Evolutionary conservation across 257 asterid species (phyloP), one percentile per base, ranked within the genome.

Genomic region (Penstemon eatonii): DNA sequence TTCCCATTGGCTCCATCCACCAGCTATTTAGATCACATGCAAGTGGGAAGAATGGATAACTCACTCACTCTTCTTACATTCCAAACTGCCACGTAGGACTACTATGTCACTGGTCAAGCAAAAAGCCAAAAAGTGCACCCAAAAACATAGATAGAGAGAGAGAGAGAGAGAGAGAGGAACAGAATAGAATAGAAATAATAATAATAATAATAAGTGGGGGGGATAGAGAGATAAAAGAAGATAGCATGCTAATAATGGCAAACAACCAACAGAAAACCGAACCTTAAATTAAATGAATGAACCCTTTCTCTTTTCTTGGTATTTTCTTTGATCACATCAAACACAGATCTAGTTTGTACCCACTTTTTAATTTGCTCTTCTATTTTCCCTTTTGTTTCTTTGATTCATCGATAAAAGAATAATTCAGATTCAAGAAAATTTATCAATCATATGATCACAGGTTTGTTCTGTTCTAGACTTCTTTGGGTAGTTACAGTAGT

Each of bases 81-180:
- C 33, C 33, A 25, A 25, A 25, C 33, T 25, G 33, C 33, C 33
- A 25, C 33, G 33, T 25, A 25, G 33, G 33, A 25, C 33, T 25
- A 25, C 2, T 25, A 25, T 25, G 33, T 36, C 73, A 80, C 39
- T 6, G 25, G 54, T 82, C 88, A 79, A 67, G n/a, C n/a, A n/a
- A n/a, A n/a, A n/a, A n/a, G n/a, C n/a, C 77, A 74, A 82, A 87
- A 88, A 83, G 90, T 73, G 78, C 82, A 68, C 59, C 65, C 68
- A 0, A 39, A 6, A 56, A 51, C 69, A 60, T 36, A 54, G 70
- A 68, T 6, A 51, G 63, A 66, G 63, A 67, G 41, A 53, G 41
- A 54, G 37, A 33, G 25, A 51, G 63, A 66, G 63, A 67, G 41
- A 53, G 41, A 54, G 37, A 33, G 25, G 12, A 4, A 10, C 18